Base-by-base conservation (phyloP, 2,329 filamentous ascomycete species). In the Tolypocladium cylindrosporum region DNA sequence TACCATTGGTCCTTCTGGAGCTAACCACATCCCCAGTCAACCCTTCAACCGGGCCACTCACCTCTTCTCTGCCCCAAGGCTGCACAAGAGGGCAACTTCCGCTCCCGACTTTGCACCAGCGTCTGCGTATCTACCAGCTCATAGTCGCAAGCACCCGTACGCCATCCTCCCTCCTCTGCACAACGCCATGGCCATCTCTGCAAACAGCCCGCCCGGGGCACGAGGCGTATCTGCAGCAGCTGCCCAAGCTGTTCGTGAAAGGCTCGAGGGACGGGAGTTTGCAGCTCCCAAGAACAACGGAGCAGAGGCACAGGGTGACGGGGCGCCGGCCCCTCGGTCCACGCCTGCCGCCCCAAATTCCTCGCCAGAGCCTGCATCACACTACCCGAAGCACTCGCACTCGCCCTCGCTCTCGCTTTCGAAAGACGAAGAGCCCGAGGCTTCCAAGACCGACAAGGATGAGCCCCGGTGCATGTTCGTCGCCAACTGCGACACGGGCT, bases 401-500 rank as follows among this genome's bases (percentile, higher is more conserved):
- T 41, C 48, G 13, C 45, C 31, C 11, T 37, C 37, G 11, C 54
- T n/a, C 11, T 52, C 57, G 9, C 9, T 54, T 40, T 27, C 41
- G 19, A 21, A 40, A 19, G 60, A 54, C 21, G 58, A 65, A 10
- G 60, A 62, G 11, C 59, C 55, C 45, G 60, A 59, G 48, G 52
- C 55, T 56, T 63, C 55, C 58, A 45, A 50, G 31, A 54, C 40
- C 39, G 42, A 61, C 36, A 59, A 64, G 19, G 67, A 69, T 39
- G 66, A 69, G 7, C 67, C 71, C 16, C 68, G 64, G 31, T 87
- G 84, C 65, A 80, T 83, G 74, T 84, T 80, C 61, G 77, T 80
- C 19, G 69, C 75, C 1, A 75, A 81, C 60, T 88, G 85, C 66
- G 77, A 81, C 52, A 86, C 83, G 0, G 78, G 78, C 4, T 84